Evolutionary conservation across 139 green algal genomes (phyloP).

Genomic region (Picochlorum costavermella): DNA sequence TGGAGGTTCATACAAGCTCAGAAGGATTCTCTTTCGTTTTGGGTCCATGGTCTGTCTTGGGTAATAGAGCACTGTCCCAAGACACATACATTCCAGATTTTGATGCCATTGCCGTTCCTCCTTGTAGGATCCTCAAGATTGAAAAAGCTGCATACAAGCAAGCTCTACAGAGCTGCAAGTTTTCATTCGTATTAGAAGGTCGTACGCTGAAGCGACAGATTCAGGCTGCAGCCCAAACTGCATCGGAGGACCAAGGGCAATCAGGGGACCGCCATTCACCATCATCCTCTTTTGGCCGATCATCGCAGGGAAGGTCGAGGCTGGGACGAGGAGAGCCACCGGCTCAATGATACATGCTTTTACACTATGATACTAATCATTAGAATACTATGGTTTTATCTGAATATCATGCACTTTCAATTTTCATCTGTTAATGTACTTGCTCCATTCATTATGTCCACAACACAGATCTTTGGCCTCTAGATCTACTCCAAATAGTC

Average conservation of each 20-base stretch:
- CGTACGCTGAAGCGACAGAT: neutral
- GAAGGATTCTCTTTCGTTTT: slow-evolving; percentile 6
- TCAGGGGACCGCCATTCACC: neutral
- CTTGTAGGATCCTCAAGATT: neutral
- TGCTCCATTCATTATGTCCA: too few relatives aligned
- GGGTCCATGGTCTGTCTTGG: slow-evolving; percentile 3
- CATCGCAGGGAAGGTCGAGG: neutral
- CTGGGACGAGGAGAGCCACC: too few relatives aligned
- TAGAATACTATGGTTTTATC: too few relatives aligned
- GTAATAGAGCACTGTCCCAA: slow-evolving; percentile 4
- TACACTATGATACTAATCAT: too few relatives aligned
- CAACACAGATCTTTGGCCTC: too few relatives aligned
- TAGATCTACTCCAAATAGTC: too few relatives aligned
- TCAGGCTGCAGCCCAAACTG: neutral
- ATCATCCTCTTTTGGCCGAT: neutral
- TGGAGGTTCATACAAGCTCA: neutral
- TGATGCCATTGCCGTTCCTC: slow-evolving; percentile 2
- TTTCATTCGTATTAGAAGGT: neutral
- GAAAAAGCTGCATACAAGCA: neutral
- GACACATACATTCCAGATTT: slow-evolving; percentile 4
- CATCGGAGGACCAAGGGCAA: neutral
- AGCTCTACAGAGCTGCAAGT: neutral
- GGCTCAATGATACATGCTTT: too few relatives aligned
- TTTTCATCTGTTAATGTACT: too few relatives aligned
- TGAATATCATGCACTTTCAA: too few relatives aligned